Conservation (phyloP, 2,329 filamentous ascomycete species). For the Pseudogymnoascus sp. region DNA sequence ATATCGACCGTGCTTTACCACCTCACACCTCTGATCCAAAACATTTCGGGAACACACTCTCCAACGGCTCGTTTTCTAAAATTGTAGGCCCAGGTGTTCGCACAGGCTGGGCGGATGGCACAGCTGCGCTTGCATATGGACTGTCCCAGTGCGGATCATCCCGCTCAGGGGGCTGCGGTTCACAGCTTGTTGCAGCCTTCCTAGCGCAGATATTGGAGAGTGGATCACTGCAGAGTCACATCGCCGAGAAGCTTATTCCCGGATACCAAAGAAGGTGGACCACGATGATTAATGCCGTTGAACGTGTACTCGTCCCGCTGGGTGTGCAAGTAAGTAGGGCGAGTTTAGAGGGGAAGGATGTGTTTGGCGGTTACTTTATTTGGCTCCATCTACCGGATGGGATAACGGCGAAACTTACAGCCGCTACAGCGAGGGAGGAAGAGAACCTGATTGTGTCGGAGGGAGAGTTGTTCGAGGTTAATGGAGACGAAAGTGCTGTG, state of each 20-base stretch:
- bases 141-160: constrained; percentile 40
- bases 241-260: constrained; percentile 44
- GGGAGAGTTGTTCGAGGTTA: constrained; percentile 47
- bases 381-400: constrained; percentile 47
- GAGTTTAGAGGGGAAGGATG: constrained; percentile 6
- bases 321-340: constrained; percentile 15
- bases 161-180: constrained; percentile 25
- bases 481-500: constrained; percentile 26
- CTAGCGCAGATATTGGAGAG: constrained; percentile 42
- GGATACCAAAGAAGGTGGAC: constrained; percentile 36
- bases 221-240: constrained; percentile 44
- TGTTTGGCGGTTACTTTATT: constrained; percentile 55
- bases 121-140: constrained; percentile 46
- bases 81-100: constrained; percentile 53
- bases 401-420: constrained; percentile 36
- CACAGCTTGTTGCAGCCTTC: constrained; percentile 24
- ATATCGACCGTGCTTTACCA: constrained; percentile 43
- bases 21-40: constrained; percentile 40
- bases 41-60: constrained; percentile 54
- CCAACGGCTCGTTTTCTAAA: constrained; percentile 62
- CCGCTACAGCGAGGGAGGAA: constrained; percentile 30
- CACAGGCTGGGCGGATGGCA: constrained; percentile 56
- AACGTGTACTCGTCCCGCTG: constrained; percentile 17
- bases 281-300: constrained; percentile 18
- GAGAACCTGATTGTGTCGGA: constrained; percentile 46